phyloP scores from a whole-genome alignment of 192 early-diverging fungal species.

The Dissophora ornata region DNA sequence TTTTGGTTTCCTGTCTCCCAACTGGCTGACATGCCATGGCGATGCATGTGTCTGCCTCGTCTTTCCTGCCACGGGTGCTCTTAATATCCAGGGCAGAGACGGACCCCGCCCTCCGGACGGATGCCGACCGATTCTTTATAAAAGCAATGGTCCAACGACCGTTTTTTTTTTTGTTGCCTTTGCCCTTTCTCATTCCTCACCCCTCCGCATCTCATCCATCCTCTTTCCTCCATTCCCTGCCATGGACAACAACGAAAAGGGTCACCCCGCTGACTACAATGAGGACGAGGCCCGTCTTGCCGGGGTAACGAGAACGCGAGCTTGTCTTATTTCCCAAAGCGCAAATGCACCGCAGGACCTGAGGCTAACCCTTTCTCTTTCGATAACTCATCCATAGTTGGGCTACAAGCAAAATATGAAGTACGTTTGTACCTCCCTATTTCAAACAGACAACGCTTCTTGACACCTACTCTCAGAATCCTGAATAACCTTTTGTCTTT shows the following conservation, averaged over 20 bases:
- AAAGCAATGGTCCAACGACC: too few relatives aligned
- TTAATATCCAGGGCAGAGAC: too few relatives aligned
- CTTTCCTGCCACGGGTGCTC: too few relatives aligned
- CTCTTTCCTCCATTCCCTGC: neutral
- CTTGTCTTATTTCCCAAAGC: too few relatives aligned
- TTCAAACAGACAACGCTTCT: neutral
- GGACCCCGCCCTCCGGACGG: too few relatives aligned
- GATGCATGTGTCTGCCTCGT: too few relatives aligned
- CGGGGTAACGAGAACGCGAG: conserved; percentile 10
- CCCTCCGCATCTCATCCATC: neutral
- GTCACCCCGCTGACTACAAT: conserved; percentile 38
- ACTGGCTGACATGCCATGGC: too few relatives aligned
- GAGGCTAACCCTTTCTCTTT: too few relatives aligned
- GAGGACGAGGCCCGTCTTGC: conserved; percentile 52
- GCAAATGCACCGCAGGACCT: too few relatives aligned
- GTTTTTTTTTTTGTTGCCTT: neutral
- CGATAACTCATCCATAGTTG: conserved; percentile 14
- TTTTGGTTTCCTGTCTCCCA: too few relatives aligned
- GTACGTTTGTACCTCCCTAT: conserved; percentile 8
- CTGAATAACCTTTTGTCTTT: neutral
- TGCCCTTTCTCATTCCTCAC: conserved; percentile 2
- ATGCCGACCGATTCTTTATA: too few relatives aligned
- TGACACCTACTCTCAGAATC: neutral
- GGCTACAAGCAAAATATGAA: conserved; percentile 55
- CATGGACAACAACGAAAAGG: conserved; percentile 46